Percentiles rank a stretch among this genome's conserved stretches.
These are phyloP conservation scores for Meyerozyma elateridarum DNA, from an alignment of 1,139 yeast genomes.

Conservation along the genomic window DNA sequence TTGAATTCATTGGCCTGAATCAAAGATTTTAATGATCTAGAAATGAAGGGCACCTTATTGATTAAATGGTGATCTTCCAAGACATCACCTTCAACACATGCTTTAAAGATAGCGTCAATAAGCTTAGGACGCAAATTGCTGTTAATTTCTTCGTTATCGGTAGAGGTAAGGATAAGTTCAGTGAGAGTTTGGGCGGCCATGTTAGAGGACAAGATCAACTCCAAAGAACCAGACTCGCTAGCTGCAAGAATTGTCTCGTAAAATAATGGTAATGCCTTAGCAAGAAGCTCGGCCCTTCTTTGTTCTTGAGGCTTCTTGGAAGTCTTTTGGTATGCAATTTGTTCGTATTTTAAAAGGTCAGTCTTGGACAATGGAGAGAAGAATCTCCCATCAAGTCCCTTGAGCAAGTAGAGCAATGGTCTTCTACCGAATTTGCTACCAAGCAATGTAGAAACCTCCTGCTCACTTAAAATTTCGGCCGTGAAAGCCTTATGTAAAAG, in stretches of 20 bases:
- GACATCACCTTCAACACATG: conserved; percentile 64
- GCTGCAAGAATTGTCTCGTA: conserved; percentile 49
- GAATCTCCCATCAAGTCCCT: conserved; percentile 78
- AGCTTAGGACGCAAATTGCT: conserved; percentile 43
- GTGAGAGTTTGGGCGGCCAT: conserved; percentile 80
- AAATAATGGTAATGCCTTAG: conserved; percentile 62
- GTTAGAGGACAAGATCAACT: conserved; percentile 54
- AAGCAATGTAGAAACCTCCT: conserved; percentile 53
- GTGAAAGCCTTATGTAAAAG: conserved; percentile 69
- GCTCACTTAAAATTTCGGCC: conserved; percentile 52
- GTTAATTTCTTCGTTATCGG: conserved; percentile 46
- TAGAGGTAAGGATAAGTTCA: conserved; percentile 59
- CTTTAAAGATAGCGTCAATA: conserved; percentile 49
- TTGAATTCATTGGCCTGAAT: conserved; percentile 63
- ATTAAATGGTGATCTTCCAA: conserved; percentile 63
- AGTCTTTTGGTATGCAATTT: conserved; percentile 60
- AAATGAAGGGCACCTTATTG: conserved; percentile 63
- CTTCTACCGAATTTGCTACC: conserved; percentile 80
- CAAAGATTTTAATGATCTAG: conserved; percentile 72
- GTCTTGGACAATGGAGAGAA: conserved; percentile 68
- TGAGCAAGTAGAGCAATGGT: conserved; percentile 76
- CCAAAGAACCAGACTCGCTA: conserved; percentile 25
- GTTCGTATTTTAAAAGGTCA: conserved; percentile 56
- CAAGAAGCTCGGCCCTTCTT: conserved; percentile 67
- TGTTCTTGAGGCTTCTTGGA: conserved; percentile 82